Conservation (phyloP, 192 early-diverging fungal species). For the Thamnidium elegans region DNA sequence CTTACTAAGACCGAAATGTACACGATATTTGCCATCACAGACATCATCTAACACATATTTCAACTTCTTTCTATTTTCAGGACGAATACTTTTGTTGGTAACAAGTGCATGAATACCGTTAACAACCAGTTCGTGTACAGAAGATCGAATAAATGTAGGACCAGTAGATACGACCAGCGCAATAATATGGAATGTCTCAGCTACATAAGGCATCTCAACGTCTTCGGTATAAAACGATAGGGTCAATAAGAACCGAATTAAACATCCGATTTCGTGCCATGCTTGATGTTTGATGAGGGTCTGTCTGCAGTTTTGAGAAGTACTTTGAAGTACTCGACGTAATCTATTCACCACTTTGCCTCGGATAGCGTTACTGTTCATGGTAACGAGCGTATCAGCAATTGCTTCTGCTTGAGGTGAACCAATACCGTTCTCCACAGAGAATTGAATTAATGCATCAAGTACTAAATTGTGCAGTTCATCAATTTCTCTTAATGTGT, state of each 20-base stretch:
- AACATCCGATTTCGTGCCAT: conserved; percentile 84
- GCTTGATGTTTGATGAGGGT: conserved; percentile 74
- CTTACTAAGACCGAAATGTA: conserved; percentile 70
- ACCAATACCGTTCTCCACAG: conserved; percentile 75
- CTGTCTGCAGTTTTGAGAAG: conserved; percentile 59
- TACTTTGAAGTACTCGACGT: conserved; percentile 67
- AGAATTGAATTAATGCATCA: conserved; percentile 69
- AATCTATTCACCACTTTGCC: conserved; percentile 75
- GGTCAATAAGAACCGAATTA: conserved; percentile 81
- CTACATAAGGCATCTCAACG: conserved; percentile 67
- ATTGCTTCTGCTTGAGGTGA: conserved; percentile 74
- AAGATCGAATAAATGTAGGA: conserved; percentile 71
- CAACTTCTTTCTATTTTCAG: conserved; percentile 48
- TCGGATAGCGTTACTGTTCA: conserved; percentile 68
- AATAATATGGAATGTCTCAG: conserved; percentile 80
- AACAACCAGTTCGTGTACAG: conserved; percentile 86
- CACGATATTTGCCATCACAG: conserved; percentile 70
- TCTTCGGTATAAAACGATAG: conserved; percentile 76
- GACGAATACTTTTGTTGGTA: conserved; percentile 48
- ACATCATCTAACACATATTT: conserved; percentile 67
- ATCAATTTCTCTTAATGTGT: conserved; percentile 67
- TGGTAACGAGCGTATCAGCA: conserved; percentile 79
- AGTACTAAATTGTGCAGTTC: conserved; percentile 73
- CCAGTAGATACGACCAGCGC: conserved; percentile 81
- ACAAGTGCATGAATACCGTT: conserved; percentile 82